Evolutionary conservation across 108 stramenopile species (phyloP).

Genomic region (Seminavis robusta): DNA sequence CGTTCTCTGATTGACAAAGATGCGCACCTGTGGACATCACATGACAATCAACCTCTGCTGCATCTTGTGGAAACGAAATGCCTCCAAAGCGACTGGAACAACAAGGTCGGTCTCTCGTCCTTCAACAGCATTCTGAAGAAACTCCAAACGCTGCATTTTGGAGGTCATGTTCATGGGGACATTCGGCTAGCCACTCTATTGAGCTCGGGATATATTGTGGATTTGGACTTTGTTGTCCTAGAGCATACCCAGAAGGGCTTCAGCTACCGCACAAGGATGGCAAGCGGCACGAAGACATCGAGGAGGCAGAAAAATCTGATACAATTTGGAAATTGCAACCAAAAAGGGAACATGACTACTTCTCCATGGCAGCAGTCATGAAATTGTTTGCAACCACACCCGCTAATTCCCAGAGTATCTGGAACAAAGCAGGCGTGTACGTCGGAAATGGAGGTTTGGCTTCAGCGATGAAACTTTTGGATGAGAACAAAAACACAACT

Average conservation of each 20-base stretch:
- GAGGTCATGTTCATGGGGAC: neutral
- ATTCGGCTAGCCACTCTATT: neutral
- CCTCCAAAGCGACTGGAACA: neutral
- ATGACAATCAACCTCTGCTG: too few species aligned
- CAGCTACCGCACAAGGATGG: neutral
- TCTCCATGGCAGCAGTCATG: neutral
- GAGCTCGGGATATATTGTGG: neutral
- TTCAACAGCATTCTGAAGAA: neutral
- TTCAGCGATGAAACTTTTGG: too few species aligned
- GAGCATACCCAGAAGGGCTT: neutral
- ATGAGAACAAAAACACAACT: too few species aligned
- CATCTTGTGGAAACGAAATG: too few species aligned
- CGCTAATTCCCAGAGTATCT: too few species aligned
- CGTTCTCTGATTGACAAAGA: too few species aligned
- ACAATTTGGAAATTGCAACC: neutral
- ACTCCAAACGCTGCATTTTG: neutral
- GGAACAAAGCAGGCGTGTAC: too few species aligned
- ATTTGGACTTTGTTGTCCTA: slow-evolving; percentile 2
- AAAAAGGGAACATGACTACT: neutral
- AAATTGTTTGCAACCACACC: neutral
- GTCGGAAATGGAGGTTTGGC: too few species aligned
- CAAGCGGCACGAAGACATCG: neutral
- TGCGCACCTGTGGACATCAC: too few species aligned
- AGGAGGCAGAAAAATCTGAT: neutral
- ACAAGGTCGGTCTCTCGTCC: neutral